Percentiles rank a stretch among this genome's conserved stretches.
These are phyloP conservation scores for Schwanniomyces pseudopolymorphus DNA, from an alignment of 805 yeast genomes.

Conservation along the genomic window DNA sequence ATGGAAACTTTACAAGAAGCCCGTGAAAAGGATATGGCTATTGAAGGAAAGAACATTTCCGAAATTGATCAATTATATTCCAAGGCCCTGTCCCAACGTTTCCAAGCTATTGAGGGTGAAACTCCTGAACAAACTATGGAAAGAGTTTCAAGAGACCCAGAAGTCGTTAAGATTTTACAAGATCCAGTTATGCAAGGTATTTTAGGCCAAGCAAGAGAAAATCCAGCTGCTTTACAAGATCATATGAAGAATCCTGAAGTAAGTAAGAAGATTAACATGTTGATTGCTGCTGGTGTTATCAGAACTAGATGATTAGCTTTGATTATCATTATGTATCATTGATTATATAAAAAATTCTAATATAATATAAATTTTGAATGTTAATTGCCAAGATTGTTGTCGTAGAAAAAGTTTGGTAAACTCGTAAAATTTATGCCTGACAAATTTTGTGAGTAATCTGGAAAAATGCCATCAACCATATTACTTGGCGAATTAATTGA, in stretches of 20 bases:
- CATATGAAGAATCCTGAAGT: conserved; percentile 97
- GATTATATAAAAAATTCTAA: not conserved
- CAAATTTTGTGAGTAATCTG: not conserved
- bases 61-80: conserved; percentile 83
- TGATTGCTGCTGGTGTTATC: conserved; percentile 96
- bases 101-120: conserved; percentile 81
- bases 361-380: not conserved
- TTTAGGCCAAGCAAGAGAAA: conserved; percentile 86
- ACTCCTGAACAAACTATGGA: conserved; percentile 93
- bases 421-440: not conserved
- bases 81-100: conserved; percentile 78
- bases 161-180: conserved; percentile 80
- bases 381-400: conserved; percentile 28
- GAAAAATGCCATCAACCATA: not conserved
- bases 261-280: conserved; percentile 78
- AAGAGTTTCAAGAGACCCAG: conserved; percentile 91
- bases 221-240: conserved; percentile 95
- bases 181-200: conserved; percentile 97
- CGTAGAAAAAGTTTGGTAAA: conserved; percentile 40
- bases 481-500: not conserved
- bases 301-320: conserved; percentile 57
- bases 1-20: conserved; percentile 81
- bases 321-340: not conserved
- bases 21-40: conserved; percentile 69
- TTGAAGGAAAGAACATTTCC: conserved; percentile 51